These are phyloP conservation scores for Lignosus rhinocerotis DNA, from an alignment of 1,284 basidiomycete genomes.

Conservation along the genomic window DNA sequence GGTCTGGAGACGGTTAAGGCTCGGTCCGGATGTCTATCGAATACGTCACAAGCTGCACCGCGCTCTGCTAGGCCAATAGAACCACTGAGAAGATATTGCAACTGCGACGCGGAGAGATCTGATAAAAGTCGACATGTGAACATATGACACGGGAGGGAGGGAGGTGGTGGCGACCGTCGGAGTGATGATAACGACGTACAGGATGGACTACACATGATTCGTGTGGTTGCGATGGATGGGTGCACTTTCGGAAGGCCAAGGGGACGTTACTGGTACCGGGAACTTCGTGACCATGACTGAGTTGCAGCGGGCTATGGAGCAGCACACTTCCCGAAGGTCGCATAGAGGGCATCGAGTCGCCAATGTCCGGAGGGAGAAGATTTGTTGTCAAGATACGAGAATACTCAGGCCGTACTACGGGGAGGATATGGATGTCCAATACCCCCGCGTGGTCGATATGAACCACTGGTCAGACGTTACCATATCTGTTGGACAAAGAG, in stretches of 20 bases:
- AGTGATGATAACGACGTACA: background rate
- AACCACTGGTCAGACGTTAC: too few relatives aligned
- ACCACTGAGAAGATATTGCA: background rate
- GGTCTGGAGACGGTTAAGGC: conserved; percentile 31
- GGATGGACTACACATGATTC: background rate
- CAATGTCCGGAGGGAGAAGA: too few relatives aligned
- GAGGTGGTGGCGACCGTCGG: background rate
- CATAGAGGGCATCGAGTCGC: too few relatives aligned
- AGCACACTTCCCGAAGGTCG: too few relatives aligned
- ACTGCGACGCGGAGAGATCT: background rate
- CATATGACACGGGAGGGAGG: conserved; percentile 11
- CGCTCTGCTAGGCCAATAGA: conserved; percentile 8
- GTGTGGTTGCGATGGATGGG: background rate
- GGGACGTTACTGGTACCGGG: background rate
- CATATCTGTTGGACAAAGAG: too few relatives aligned
- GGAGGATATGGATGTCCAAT: too few relatives aligned
- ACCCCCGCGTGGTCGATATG: too few relatives aligned
- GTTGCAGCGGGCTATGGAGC: too few relatives aligned
- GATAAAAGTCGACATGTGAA: conserved; percentile 10
- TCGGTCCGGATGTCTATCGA: conserved; percentile 27
- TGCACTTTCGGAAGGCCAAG: background rate
- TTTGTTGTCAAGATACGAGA: too few relatives aligned
- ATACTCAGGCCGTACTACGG: too few relatives aligned
- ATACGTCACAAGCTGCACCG: conserved; percentile 3
- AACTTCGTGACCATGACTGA: background rate